phyloP scores from a whole-genome alignment of 2,329 filamentous ascomycete species.

The Tolypocladium album region DNA sequence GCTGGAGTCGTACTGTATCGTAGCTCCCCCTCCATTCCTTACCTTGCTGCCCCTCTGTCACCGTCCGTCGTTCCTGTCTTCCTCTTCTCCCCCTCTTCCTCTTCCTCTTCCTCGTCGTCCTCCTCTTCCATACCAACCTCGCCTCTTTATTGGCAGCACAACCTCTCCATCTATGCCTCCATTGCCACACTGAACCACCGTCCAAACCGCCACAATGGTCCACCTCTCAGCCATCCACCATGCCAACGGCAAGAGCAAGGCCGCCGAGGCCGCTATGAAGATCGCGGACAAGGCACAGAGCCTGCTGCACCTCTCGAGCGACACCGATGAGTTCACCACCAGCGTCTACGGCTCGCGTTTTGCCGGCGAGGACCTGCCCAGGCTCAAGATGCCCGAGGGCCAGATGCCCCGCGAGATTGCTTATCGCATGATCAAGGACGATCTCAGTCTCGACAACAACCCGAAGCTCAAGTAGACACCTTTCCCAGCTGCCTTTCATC shows the following conservation, averaged over 20 bases:
- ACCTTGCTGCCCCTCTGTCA: neutral
- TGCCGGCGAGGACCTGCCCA: constrained; percentile 69
- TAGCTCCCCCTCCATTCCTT: neutral
- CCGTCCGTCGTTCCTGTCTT: neutral
- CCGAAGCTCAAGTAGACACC: constrained; percentile 63
- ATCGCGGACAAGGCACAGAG: constrained; percentile 25
- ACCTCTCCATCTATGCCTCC: neutral
- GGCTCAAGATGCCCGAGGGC: constrained; percentile 73
- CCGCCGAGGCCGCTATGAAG: constrained; percentile 6
- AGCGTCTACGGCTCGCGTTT: constrained; percentile 85
- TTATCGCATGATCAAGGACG: constrained; percentile 96
- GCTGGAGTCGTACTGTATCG: no score
- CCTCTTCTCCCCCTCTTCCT: neutral
- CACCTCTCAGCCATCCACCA: constrained; percentile 35
- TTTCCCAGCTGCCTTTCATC: neutral
- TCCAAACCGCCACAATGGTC: constrained; percentile 28
- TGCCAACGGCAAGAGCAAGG: constrained; percentile 6
- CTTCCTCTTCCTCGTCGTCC: neutral
- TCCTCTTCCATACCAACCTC: neutral
- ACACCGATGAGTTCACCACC: constrained; percentile 53
- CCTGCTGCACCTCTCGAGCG: constrained; percentile 35
- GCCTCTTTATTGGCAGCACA: neutral
- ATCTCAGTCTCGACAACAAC: constrained; percentile 82
- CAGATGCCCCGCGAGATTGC: constrained; percentile 90
- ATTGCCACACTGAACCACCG: neutral